Evolutionary conservation across 148 eudicot species (phyloP), one percentile per base, ranked within the genome.

Genomic region (Nyssa sinensis): DNA sequence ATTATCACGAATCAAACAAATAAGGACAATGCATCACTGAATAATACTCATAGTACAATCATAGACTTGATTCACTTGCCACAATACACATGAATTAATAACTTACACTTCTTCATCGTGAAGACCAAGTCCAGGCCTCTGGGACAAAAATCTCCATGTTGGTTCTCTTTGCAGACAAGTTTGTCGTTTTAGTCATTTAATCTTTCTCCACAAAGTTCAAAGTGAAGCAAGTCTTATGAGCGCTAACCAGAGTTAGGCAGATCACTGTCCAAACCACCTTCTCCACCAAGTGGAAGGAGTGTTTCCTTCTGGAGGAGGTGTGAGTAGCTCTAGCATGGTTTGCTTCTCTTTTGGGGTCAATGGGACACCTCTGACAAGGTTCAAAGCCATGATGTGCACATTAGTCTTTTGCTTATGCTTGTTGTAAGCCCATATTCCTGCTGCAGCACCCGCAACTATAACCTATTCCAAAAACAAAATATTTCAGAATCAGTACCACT

Each of bases 301-400:
- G 74, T 75, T 70, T 71, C 69, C 69, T 49, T 89, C 67, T 55
- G 88, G 83, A 66, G 98, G 92, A 59, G 97, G 98, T 11, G 90
- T 90, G 39, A 95, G 96, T 71, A 95, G 74, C 69, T 95, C 89
- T 23, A 95, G 91, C 97, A 95, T 95, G 31, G 89, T 83, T 79
- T 90, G 78, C 73, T 89, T 95, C 86, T 92, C 97, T 80, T 83
- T 92, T 13, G 96, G 93, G 4, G 97, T 92, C 69, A 95, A 70
- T 47, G 94, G 81, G 64, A 94, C 91, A 65, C 97, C 97, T 89
- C 97, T 85, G 41, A 92, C 84, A 67, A 92, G 94, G 60, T 94
- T 87, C 71, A 92, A 75, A 74, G 98, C 93, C 98, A 94, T 90
- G 69, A 94, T 81, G 75, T 90, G 98, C 44, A 92, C 96, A 77